Evolutionary conservation across 257 asterid species (phyloP).

Genomic region (Capsicum rhomboideum): DNA sequence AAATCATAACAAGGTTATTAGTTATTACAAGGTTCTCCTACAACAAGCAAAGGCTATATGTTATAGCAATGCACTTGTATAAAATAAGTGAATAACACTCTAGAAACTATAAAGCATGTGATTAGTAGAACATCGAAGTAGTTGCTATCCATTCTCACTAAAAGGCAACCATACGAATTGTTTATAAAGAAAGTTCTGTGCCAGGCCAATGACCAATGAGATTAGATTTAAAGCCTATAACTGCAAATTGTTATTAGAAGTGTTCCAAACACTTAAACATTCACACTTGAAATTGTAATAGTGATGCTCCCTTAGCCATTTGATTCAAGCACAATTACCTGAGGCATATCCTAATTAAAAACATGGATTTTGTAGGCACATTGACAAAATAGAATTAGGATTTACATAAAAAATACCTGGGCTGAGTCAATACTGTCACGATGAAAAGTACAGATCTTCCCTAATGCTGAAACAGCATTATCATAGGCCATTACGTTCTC

Average conservation of each 20-base stretch:
- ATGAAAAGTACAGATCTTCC: constrained; percentile 89
- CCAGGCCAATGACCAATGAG: neutral
- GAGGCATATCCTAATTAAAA: neutral
- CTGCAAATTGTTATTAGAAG: neutral
- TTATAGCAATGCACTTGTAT: neutral
- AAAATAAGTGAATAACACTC: neutral
- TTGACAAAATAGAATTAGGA: neutral
- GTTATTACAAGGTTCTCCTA: neutral
- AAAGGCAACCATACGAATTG: neutral
- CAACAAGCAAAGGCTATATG: neutral
- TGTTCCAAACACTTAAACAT: neutral
- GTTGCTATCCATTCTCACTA: neutral
- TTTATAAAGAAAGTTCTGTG: neutral
- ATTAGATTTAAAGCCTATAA: neutral
- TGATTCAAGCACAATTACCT: neutral
- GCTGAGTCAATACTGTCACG: constrained; percentile 88
- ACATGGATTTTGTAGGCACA: neutral
- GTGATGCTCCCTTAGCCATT: neutral
- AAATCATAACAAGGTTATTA: neutral
- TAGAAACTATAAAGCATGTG: neutral
- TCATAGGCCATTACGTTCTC: constrained; percentile 94
- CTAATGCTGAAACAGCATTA: constrained; percentile 94
- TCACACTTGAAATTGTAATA: neutral
- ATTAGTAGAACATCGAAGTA: neutral
- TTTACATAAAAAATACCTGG: constrained; percentile 42